phyloP scores from a whole-genome alignment of 495 filamentous ascomycete species.

The Hypoxylon lienhwacheense region DNA sequence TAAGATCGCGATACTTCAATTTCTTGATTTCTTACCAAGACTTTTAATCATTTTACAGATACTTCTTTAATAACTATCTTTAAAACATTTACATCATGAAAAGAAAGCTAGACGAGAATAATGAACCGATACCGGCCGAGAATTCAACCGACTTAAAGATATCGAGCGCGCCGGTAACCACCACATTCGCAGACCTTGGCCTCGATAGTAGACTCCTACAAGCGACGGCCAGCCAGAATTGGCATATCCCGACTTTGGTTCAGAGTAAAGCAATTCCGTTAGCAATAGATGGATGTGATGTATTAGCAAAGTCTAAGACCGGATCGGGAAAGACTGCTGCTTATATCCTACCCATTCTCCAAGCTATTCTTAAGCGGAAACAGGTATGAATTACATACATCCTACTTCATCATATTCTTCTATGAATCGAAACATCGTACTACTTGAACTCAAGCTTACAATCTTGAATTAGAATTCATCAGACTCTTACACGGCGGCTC shows the following conservation, averaged over 20 bases:
- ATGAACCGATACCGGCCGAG: constrained; percentile 45
- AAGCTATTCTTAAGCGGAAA: constrained; percentile 77
- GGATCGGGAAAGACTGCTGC: constrained; percentile 97
- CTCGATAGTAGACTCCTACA: constrained; percentile 85
- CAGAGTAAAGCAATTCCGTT: constrained; percentile 87
- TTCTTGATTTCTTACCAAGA: too few species aligned
- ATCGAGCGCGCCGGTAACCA: constrained; percentile 20
- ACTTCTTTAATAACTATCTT: too few species aligned
- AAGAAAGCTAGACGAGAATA: constrained; percentile 57
- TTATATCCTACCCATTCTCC: constrained; percentile 87
- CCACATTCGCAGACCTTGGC: constrained; percentile 60
- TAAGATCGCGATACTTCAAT: background rate
- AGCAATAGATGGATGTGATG: constrained; percentile 86
- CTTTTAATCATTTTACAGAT: too few species aligned
- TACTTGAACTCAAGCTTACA: constrained; percentile 5
- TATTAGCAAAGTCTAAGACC: constrained; percentile 87
- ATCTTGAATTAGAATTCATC: constrained; percentile 36
- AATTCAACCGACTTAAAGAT: constrained; percentile 19
- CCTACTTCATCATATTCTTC: background rate
- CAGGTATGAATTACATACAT: constrained; percentile 48
- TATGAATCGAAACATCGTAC: background rate
- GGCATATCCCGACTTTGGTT: constrained; percentile 78
- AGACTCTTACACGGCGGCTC: constrained; percentile 56
- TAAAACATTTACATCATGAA: constrained; percentile 54
- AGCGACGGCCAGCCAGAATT: constrained; percentile 81